Percentiles rank a stretch among this genome's conserved stretches.
These are phyloP conservation scores for Monarda citriodora DNA, from an alignment of 305 asterid genomes.

Conservation along the genomic window DNA sequence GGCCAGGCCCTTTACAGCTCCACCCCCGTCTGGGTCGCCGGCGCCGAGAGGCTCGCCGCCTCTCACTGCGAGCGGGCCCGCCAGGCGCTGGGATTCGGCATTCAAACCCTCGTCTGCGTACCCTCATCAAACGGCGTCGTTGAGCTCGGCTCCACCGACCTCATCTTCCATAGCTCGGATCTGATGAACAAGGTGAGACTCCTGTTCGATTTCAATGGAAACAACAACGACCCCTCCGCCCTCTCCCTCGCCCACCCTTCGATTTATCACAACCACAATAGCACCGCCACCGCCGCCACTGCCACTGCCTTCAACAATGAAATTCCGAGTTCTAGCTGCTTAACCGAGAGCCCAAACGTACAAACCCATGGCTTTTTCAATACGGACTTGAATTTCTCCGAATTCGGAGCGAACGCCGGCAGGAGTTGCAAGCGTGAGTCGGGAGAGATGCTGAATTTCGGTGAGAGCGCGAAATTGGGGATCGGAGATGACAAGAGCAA, in stretches of 20 bases:
- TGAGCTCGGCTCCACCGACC: constrained; percentile 85
- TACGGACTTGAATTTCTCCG: constrained; percentile 65
- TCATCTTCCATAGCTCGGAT: constrained; percentile 82
- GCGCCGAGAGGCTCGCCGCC: constrained; percentile 49
- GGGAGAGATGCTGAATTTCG: constrained; percentile 67
- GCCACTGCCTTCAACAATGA: constrained; percentile 26
- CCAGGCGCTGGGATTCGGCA: constrained; percentile 68
- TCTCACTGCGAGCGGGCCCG: constrained; percentile 80
- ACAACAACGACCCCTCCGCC: constrained; percentile 21
- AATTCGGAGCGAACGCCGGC: constrained; percentile 30
- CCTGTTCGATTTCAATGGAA: constrained; percentile 64
- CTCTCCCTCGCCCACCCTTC: constrained; percentile 43
- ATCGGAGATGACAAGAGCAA: constrained; percentile 49
- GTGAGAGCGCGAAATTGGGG: constrained; percentile 23
- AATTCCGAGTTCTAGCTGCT: constrained; percentile 34
- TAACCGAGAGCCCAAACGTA: constrained; percentile 31
- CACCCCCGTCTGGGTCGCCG: constrained; percentile 77
- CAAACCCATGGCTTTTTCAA: constrained; percentile 34
- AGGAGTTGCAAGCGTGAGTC: constrained; percentile 63
- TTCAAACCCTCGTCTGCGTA: constrained; percentile 80
- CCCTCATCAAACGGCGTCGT: constrained; percentile 89
- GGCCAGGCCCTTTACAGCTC: constrained; percentile 82
- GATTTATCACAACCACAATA: too few relatives aligned
- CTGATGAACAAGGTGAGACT: constrained; percentile 75
- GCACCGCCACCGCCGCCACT: too few relatives aligned